Evolutionary conservation across 208 protist genomes (phyloP), one percentile per base, ranked within the genome.

Genomic region (Leishmania major): DNA sequence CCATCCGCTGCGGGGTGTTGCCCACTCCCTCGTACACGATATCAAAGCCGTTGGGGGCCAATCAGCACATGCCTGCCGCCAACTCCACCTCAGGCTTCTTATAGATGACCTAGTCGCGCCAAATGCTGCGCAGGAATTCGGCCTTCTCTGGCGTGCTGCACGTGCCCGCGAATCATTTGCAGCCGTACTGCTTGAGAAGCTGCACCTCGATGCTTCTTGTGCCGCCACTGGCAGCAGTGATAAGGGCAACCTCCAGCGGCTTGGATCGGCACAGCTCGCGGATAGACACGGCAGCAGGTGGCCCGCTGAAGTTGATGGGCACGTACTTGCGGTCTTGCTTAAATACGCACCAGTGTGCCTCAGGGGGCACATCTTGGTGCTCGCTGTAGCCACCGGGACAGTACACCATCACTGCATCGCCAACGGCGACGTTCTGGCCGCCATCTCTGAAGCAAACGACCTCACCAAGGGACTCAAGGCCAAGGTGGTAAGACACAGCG

Each of bases 191-290:
- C 70, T 87, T 91, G n/a, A 91, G 85, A 5, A 94, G 81, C 80
- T 96, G 91, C 66, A 94, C 90, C 11, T 89, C 88, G 47, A 92
- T 88, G 37, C 67, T 81, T 37, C 92, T 90, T 6, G 90, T 94
- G 75, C 89, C 90, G 51, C 90, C 93, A 35, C 89, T 91, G 6
- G 90, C 93, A 19, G 91, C 92, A 0, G 87, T 90, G 62, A 92
- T 88, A 22, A 94, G 84, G 25, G 87, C 88, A n/a, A 77, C 72
- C 28, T 89, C 84, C n/a, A 76, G 57, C 47, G 70, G 74, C 59
- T 86, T 78, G 1, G 86, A 83, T 19, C 76, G 60, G 31, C 70
- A 88, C 31, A 85, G 53, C 59, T 92, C 85, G 25, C 85, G 85
- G 22, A 94, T 64, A 22, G 85, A 51, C 35, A 88, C 81, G 1